phyloP scores from a whole-genome alignment of 345 rosid genomes.

The Camelina neglecta region DNA sequence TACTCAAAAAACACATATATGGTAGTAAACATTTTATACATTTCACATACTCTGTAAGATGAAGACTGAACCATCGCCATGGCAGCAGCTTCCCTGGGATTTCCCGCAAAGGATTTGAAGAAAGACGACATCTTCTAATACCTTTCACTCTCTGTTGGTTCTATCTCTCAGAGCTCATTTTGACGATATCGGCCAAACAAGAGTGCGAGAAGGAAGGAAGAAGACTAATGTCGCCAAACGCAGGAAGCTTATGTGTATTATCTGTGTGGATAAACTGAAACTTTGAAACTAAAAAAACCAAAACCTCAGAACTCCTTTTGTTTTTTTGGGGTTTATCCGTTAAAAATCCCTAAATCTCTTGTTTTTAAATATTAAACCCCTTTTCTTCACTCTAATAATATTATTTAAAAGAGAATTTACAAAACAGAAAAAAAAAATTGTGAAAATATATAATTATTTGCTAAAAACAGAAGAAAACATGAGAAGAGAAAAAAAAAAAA shows the following conservation, averaged over 20 bases:
- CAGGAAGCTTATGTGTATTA: background rate
- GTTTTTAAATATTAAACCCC: too few species aligned
- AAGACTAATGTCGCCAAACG: conserved; percentile 11
- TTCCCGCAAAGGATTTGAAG: conserved; percentile 62
- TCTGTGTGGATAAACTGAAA: conserved; percentile 34
- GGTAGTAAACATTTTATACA: too few species aligned
- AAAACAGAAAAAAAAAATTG: too few species aligned
- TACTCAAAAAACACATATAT: background rate
- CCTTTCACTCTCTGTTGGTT: background rate
- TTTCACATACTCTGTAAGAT: conserved; percentile 57
- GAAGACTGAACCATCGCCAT: conserved; percentile 71
- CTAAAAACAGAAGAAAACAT: too few species aligned
- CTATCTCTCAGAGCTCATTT: conserved; percentile 13
- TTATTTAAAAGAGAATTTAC: too few species aligned
- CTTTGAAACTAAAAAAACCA: conserved; percentile 18
- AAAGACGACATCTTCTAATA: conserved; percentile 47
- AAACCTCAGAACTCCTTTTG: conserved; percentile 10
- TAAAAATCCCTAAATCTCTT: conserved; percentile 9
- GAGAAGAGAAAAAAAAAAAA: too few species aligned
- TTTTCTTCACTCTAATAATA: too few species aligned
- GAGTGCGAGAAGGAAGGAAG: conserved; percentile 1
- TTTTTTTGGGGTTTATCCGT: conserved; percentile 23
- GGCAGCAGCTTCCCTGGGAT: conserved; percentile 60
- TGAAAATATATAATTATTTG: too few species aligned
- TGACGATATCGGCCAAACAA: background rate